phyloP scores from a whole-genome alignment of 2,329 filamentous ascomycete genomes.

The Chrysoporthe cubensis region DNA sequence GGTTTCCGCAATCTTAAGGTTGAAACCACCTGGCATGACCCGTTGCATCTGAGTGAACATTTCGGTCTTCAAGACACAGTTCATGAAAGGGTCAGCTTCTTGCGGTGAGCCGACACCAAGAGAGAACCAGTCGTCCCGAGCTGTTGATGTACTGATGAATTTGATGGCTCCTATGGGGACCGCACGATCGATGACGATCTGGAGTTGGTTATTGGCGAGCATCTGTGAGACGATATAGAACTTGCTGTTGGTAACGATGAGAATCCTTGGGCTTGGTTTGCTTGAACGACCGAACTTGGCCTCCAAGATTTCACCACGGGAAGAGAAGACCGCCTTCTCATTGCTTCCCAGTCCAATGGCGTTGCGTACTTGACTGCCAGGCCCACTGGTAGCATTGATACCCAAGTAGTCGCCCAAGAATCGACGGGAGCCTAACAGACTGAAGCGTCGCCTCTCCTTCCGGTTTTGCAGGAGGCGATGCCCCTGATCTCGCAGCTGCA shows the following conservation, averaged over 20 bases:
- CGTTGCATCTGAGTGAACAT: constrained; percentile 90
- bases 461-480: constrained; percentile 79
- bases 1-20: constrained; percentile 77
- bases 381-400: constrained; percentile 77
- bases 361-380: constrained; percentile 78
- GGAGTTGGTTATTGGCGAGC: constrained; percentile 78
- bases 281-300: constrained; percentile 96
- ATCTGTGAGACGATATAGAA: constrained; percentile 89
- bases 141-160: constrained; percentile 77
- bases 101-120: constrained; percentile 87
- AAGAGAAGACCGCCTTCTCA: constrained; percentile 85
- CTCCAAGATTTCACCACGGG: constrained; percentile 85
- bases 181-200: constrained; percentile 79
- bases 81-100: constrained; percentile 90
- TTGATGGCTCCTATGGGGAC: constrained; percentile 88
- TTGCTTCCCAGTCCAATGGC: constrained; percentile 71
- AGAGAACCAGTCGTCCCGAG: constrained; percentile 96
- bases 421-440: constrained; percentile 85
- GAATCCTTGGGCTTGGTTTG: constrained; percentile 83
- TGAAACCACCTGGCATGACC: constrained; percentile 78
- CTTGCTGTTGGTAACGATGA: constrained; percentile 83
- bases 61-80: constrained; percentile 94
- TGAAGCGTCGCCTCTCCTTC: constrained; percentile 91
- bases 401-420: constrained; percentile 96
- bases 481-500: constrained; percentile 86